A percentile compares a stretch with the other conserved stretches of the same genome.
phyloP scores from a whole-genome alignment of 345 rosid species.

The Raphanus sativus region DNA sequence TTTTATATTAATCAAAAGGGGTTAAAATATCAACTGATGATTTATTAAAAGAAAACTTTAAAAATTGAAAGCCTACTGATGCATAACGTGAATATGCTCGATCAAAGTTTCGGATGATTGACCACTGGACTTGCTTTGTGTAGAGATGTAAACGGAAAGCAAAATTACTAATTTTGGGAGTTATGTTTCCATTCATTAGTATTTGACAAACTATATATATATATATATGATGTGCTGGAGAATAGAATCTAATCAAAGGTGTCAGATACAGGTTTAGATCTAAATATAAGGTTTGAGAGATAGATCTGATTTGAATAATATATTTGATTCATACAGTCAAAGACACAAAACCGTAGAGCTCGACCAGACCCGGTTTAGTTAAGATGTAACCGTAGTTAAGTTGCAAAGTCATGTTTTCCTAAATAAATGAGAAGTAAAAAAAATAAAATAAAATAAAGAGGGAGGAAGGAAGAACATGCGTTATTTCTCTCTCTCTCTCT shows the following conservation, averaged over 20 bases:
- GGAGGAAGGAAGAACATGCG: conserved; percentile 42
- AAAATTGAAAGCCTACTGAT: neutral
- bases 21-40: too few species aligned
- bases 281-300: too few species aligned
- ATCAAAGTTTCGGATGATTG: conserved; percentile 27
- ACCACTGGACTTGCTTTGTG: neutral
- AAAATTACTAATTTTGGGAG: conserved; percentile 19
- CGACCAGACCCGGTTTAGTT: conserved; percentile 14
- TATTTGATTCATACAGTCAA: too few species aligned
- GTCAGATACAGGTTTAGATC: neutral
- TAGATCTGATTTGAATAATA: too few species aligned
- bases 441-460: conserved; percentile 4
- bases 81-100: conserved; percentile 14
- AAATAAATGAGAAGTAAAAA: neutral
- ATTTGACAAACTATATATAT: too few species aligned
- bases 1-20: neutral
- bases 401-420: neutral
- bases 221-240: conserved; percentile 7
- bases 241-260: conserved; percentile 27
- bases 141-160: neutral
- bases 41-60: too few species aligned
- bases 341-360: neutral
- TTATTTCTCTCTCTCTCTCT: conserved; percentile 30
- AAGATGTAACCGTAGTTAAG: conserved; percentile 26
- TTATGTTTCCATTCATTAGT: neutral